phyloP scores from a whole-genome alignment of 441 rosid species.

The Sinapis alba region DNA sequence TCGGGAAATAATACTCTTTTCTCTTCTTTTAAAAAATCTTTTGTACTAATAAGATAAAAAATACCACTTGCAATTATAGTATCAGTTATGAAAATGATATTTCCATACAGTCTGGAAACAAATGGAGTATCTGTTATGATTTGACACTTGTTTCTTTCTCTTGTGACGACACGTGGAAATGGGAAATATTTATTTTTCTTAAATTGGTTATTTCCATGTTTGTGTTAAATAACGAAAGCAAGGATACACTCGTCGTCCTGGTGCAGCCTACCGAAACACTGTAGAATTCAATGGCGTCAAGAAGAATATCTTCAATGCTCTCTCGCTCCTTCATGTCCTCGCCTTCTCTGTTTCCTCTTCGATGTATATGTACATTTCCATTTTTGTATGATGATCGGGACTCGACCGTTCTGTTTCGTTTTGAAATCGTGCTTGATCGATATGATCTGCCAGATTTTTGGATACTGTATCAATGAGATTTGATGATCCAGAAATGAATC shows the following conservation, averaged over 20 bases:
- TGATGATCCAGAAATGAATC: neutral
- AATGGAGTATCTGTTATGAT: too few species aligned
- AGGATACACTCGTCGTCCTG: neutral
- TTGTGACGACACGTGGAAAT: too few species aligned
- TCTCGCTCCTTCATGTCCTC: constrained; percentile 37
- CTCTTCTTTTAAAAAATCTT: too few species aligned
- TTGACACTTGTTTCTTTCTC: too few species aligned
- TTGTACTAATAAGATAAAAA: too few species aligned
- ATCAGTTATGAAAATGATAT: too few species aligned
- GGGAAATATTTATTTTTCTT: too few species aligned
- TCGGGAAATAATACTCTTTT: too few species aligned
- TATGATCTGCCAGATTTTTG: constrained; percentile 1
- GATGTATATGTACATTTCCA: constrained; percentile 25
- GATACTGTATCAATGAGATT: neutral
- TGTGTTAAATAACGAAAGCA: constrained; percentile 1
- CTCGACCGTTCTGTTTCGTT: neutral
- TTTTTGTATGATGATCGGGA: neutral
- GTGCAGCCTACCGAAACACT: neutral
- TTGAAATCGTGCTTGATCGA: neutral
- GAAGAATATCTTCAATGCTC: constrained; percentile 39
- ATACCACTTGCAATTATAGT: too few species aligned
- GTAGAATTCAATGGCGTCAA: constrained; percentile 37
- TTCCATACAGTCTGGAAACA: too few species aligned
- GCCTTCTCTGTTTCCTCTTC: constrained; percentile 13
- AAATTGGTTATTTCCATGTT: neutral